Percentiles rank a stretch among this genome's conserved stretches.
Conservation (phyloP, 345 rosid species). For the Salix dunnii region DNA sequence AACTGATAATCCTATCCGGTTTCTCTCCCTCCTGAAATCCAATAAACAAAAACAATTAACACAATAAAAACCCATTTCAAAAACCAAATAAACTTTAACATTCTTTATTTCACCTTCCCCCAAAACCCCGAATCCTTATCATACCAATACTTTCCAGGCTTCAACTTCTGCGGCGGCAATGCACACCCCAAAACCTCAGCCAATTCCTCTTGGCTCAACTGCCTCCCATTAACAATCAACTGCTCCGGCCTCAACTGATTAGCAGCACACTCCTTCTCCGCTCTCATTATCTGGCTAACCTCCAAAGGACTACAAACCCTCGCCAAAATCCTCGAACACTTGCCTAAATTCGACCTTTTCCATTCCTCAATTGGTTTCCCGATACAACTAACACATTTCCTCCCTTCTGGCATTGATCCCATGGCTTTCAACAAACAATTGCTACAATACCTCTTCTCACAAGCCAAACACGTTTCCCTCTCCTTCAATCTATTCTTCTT, state of each 20-base stretch:
- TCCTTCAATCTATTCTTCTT: constrained; percentile 42
- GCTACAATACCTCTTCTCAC: constrained; percentile 54
- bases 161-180: constrained; percentile 77
- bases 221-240: constrained; percentile 50
- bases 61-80: not conserved
- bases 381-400: constrained; percentile 63
- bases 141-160: constrained; percentile 96
- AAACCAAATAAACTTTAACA: not conserved
- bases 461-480: constrained; percentile 54
- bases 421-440: constrained; percentile 62
- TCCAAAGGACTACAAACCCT: constrained; percentile 47
- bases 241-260: constrained; percentile 69
- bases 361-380: constrained; percentile 52
- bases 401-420: constrained; percentile 80
- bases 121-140: constrained; percentile 96
- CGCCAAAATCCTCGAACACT: constrained; percentile 43
- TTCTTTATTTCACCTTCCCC: constrained; percentile 54
- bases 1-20: constrained; percentile 54
- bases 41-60: not conserved
- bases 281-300: constrained; percentile 57
- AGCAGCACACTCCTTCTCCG: constrained; percentile 55
- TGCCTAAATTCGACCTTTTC: constrained; percentile 43
- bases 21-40: constrained; percentile 59
- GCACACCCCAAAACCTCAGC: constrained; percentile 35
- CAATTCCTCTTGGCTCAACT: constrained; percentile 48